Base-by-base conservation (phyloP, 257 asterid species). In the Haberlea rhodopensis region DNA sequence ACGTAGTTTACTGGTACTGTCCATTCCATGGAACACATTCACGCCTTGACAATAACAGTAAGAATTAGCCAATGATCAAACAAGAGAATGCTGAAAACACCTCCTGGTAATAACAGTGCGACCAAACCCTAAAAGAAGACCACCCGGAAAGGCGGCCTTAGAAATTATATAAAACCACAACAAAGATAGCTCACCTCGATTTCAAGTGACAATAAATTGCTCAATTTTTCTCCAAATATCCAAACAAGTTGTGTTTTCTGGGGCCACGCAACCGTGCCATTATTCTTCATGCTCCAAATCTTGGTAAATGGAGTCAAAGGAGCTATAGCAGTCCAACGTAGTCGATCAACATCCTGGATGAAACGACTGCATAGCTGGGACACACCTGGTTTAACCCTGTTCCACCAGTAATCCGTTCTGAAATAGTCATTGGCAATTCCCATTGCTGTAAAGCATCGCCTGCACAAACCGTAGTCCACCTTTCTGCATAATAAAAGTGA, bases 231-330 rank as follows among this genome's bases (percentile, higher is more conserved):
- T 60, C 99, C 99, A 18, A 88, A 96, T 66, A 87, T 79, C 96
- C 97, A 89, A 25, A 85, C 90, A 64, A 92, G 95, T 26, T 82
- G 90, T 2, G 94, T 79, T 66, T 88, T 90, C 40, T 64, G 78
- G 21, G 95, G 95, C 99, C 99, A 92, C 10, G 25, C 69, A 15
- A 71, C 65, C 10, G 80, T 74, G 26, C 99, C 97, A 74, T 76
- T 89, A 83, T 92, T 92, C 82, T 82, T 90, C 95, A 92, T 80
- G 71, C 90, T 78, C 99, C 99, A 92, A 68, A 92, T 85, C 85
- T 92, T 92, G 70, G 97, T 89, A 75, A 92, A 89, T 11, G 76
- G 87, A 68, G 85, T 78, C 21, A 51, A 75, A 71, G 97, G 97
- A 46, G 88, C 81, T 84, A 89, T 81, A 65, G 83, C 52, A 22